phyloP scores from a whole-genome alignment of 2,329 filamentous ascomycete species.

The Fusarium verrucosum region DNA sequence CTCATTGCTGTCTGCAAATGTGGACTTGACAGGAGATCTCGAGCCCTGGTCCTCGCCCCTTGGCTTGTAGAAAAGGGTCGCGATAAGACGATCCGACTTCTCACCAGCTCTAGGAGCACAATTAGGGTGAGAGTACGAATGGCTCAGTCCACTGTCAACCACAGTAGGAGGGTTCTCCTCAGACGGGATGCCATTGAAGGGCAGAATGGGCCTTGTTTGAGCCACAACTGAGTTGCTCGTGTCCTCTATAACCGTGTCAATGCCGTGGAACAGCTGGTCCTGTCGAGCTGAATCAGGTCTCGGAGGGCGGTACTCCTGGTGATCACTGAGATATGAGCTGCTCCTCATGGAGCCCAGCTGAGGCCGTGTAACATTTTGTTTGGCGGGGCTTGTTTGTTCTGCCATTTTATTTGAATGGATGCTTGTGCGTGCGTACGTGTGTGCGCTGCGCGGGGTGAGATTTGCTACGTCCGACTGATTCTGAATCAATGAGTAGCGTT shows the following conservation, averaged over 20 bases:
- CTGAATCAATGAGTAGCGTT: slow-evolving; percentile 7
- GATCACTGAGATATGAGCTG: slow-evolving; percentile 69
- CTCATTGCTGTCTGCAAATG: slow-evolving; percentile 48
- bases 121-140: slow-evolving; percentile 70
- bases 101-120: slow-evolving; percentile 64
- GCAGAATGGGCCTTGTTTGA: slow-evolving; percentile 55
- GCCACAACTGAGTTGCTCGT: slow-evolving; percentile 50
- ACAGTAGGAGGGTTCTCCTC: slow-evolving; percentile 67
- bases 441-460: slow-evolving; percentile 31
- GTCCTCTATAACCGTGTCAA: slow-evolving; percentile 72
- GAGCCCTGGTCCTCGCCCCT: slow-evolving; percentile 46
- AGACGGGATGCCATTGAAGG: slow-evolving; percentile 69
- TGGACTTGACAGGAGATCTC: slow-evolving; percentile 43
- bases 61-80: slow-evolving; percentile 71
- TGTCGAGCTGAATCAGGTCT: slow-evolving; percentile 61
- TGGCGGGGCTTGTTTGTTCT: slow-evolving; percentile 46
- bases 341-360: slow-evolving; percentile 65
- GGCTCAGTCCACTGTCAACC: slow-evolving; percentile 69
- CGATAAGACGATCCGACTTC: slow-evolving; percentile 63
- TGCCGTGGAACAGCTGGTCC: slow-evolving; percentile 63
- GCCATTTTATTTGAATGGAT: slow-evolving; percentile 42
- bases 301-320: slow-evolving; percentile 70
- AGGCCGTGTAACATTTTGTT: slow-evolving; percentile 53
- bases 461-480: slow-evolving; percentile 22
- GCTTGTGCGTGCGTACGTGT: neutral